These are phyloP conservation scores for Mortierella sp. DNA, from an alignment of 371 early-diverging fungal genomes.

Conservation along the genomic window DNA sequence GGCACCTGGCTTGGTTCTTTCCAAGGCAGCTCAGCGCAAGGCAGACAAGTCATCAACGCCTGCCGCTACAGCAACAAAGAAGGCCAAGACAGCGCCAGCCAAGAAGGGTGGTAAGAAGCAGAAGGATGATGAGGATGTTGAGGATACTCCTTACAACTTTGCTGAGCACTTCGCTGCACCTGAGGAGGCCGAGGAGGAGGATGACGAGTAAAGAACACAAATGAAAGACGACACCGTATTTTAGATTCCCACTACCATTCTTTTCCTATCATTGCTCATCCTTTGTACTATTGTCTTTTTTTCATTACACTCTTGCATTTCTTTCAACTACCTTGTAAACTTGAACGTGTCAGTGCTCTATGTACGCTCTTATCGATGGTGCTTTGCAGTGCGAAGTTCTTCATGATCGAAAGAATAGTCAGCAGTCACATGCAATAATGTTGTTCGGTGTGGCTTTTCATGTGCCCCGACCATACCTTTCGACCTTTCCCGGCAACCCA, in stretches of 20 bases:
- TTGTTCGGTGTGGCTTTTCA: constrained; percentile 13
- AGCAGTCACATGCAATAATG: neutral
- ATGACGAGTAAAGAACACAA: constrained; percentile 18
- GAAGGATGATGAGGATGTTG: constrained; percentile 24
- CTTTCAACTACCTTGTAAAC: neutral
- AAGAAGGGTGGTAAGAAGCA: constrained; percentile 37
- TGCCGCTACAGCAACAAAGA: constrained; percentile 32
- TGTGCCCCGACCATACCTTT: neutral
- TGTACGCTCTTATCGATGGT: neutral
- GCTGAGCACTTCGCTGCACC: constrained; percentile 48
- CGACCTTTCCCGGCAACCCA: neutral
- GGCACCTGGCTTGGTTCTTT: constrained; percentile 18
- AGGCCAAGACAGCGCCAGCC: constrained; percentile 31
- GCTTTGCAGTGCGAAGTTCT: neutral
- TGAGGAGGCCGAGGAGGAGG: too few relatives aligned
- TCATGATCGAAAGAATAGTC: neutral
- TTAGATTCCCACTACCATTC: constrained; percentile 18
- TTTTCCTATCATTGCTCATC: neutral
- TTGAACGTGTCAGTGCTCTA: neutral
- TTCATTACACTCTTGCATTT: constrained; percentile 16
- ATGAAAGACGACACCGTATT: constrained; percentile 4
- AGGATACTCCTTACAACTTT: constrained; percentile 54
- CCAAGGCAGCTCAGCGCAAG: constrained; percentile 46
- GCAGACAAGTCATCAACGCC: constrained; percentile 24
- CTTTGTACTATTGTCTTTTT: constrained; percentile 3